Evolutionary conservation across 1,284 basidiomycete genomes (phyloP).

Genomic region (Ganoderma lucidum): DNA sequence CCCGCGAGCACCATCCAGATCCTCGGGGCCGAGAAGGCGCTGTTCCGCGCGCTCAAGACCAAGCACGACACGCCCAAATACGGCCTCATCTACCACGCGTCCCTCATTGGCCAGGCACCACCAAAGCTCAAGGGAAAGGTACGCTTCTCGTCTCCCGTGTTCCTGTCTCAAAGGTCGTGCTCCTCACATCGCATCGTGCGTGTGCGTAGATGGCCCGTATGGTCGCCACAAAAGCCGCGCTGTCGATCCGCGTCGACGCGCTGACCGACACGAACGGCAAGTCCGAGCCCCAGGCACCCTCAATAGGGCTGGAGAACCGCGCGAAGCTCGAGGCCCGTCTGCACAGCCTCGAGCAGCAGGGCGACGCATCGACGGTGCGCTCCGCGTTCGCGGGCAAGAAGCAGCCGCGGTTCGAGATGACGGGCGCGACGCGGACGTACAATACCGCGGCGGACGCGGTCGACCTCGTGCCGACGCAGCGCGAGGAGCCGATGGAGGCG

Average conservation of each 20-base stretch:
- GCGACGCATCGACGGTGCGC: slow-evolving; percentile 73
- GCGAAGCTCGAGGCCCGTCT: slow-evolving; percentile 95
- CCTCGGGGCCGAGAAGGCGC: slow-evolving; percentile 97
- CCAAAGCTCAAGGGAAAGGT: slow-evolving; percentile 99
- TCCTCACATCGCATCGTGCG: neutral
- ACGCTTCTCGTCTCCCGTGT: slow-evolving; percentile 23
- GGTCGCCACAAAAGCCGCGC: slow-evolving; percentile 97
- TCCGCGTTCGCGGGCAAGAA: slow-evolving; percentile 68
- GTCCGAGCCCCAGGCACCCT: slow-evolving; percentile 80
- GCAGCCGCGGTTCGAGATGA: slow-evolving; percentile 83
- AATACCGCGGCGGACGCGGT: slow-evolving; percentile 85
- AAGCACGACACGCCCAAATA: slow-evolving; percentile 99
- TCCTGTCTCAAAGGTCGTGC: neutral
- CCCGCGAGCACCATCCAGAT: slow-evolving; percentile 99
- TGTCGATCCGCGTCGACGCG: slow-evolving; percentile 97
- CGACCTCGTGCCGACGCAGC: slow-evolving; percentile 84
- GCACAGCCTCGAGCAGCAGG: slow-evolving; percentile 86
- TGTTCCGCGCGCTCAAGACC: slow-evolving; percentile 98
- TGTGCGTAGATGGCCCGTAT: slow-evolving; percentile 93
- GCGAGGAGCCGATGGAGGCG: slow-evolving; percentile 73
- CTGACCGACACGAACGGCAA: slow-evolving; percentile 93
- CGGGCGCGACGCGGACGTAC: slow-evolving; percentile 79
- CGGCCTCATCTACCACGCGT: slow-evolving; percentile 96
- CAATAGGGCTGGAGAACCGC: slow-evolving; percentile 93
- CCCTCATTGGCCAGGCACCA: slow-evolving; percentile 95